Conservation (phyloP, 768 basidiomycete species). For the Hericium erinaceus region DNA sequence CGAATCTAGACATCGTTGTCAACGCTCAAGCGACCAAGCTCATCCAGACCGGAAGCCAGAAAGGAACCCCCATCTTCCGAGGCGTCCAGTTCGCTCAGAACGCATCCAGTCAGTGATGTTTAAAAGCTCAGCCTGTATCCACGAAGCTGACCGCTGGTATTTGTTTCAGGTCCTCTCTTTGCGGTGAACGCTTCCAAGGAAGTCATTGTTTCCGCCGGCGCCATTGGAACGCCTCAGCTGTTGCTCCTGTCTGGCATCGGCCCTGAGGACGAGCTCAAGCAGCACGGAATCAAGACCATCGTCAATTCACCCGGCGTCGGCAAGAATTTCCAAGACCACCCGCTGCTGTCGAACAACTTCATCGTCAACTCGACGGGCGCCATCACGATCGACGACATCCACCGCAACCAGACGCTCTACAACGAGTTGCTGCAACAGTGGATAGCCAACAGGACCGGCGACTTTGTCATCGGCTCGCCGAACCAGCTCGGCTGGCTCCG, state of each 20-base stretch:
- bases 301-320: background rate
- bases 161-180: background rate
- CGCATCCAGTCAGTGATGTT: background rate
- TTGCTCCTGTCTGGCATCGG: constrained; percentile 2
- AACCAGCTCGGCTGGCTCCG: constrained; percentile 6
- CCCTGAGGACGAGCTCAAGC: background rate
- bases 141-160: background rate
- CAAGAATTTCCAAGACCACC: constrained; percentile 2
- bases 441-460: background rate
- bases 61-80: background rate
- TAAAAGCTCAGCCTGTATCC: background rate
- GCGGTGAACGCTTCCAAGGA: background rate
- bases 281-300: background rate
- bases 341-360: background rate
- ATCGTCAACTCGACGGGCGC: background rate
- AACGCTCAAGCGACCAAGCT: constrained; percentile 1
- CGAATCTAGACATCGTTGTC: constrained; percentile 1
- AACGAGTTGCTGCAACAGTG: background rate
- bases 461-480: background rate
- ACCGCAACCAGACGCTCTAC: background rate
- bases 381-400: constrained; percentile 1
- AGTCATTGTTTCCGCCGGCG: constrained; percentile 1
- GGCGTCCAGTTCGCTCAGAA: background rate
- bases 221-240: background rate
- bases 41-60: background rate